phyloP scores from a whole-genome alignment of 2,329 filamentous ascomycete genomes.

The Akanthomyces dipterigenus region DNA sequence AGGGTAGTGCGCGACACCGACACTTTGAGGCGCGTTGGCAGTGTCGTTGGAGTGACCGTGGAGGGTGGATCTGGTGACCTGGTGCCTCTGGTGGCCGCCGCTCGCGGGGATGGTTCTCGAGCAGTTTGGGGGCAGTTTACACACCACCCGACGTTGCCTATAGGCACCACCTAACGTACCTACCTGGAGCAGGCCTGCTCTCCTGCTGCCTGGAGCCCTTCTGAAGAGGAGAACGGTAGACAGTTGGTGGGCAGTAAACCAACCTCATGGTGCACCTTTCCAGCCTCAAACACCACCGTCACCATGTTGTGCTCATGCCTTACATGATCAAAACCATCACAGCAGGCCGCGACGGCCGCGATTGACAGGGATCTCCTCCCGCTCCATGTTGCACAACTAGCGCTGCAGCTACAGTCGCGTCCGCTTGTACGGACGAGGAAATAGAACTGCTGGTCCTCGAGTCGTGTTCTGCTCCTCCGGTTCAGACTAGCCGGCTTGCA shows the following conservation, averaged over 20 bases:
- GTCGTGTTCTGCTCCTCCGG: neutral
- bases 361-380: conserved; percentile 9
- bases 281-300: neutral
- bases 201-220: neutral
- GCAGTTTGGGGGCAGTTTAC: no score
- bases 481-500: neutral
- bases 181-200: no score
- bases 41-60: neutral
- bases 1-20: neutral
- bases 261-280: no score
- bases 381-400: conserved; percentile 7
- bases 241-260: no score
- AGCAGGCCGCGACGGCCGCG: neutral
- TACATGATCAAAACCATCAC: neutral
- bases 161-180: no score
- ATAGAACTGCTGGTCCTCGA: neutral
- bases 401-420: neutral
- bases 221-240: no score
- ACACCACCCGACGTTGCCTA: no score
- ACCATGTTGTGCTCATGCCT: neutral
- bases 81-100: neutral
- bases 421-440: neutral
- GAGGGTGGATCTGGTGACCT: neutral
- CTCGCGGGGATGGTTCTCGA: no score
- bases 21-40: neutral